phyloP scores from a whole-genome alignment of 495 filamentous ascomycete species.

The Collariella sp. region DNA sequence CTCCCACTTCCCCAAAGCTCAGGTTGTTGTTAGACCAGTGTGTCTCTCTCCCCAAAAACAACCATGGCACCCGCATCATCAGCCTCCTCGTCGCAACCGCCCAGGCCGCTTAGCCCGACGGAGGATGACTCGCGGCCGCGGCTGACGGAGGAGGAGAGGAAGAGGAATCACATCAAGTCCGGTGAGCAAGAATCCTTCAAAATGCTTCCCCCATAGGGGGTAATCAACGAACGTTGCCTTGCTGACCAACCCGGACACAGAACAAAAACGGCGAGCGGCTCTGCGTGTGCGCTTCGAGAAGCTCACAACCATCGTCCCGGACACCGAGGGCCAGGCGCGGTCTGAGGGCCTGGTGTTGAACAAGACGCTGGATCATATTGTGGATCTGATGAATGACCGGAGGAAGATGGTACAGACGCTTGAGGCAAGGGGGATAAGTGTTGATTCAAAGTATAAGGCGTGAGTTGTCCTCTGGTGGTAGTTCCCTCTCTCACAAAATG shows the following conservation, averaged over 20 bases:
- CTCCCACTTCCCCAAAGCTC: too few relatives aligned
- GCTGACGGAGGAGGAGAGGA: slow-evolving; percentile 78
- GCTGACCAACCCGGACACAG: slow-evolving; percentile 26
- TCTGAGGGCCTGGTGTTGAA: slow-evolving; percentile 78
- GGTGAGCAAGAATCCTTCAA: slow-evolving; percentile 20
- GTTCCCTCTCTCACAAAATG: too few relatives aligned
- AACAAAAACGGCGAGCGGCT: slow-evolving; percentile 79
- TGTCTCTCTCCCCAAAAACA: too few relatives aligned
- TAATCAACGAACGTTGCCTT: background rate
- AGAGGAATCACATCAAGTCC: slow-evolving; percentile 80
- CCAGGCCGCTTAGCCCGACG: background rate
- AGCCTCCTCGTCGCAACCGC: background rate
- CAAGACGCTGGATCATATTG: slow-evolving; percentile 65
- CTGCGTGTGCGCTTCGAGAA: slow-evolving; percentile 84
- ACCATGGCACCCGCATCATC: background rate
- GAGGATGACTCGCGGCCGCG: slow-evolving; percentile 48
- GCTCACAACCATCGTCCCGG: slow-evolving; percentile 74
- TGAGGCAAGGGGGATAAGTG: slow-evolving; percentile 17
- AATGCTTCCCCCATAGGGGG: background rate
- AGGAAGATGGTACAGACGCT: slow-evolving; percentile 42
- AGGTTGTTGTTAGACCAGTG: too few relatives aligned
- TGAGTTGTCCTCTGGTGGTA: slow-evolving; percentile 4
- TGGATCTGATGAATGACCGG: slow-evolving; percentile 53
- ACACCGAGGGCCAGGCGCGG: slow-evolving; percentile 70
- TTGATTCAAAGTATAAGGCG: slow-evolving; percentile 16